Evolutionary conservation across 495 filamentous ascomycete genomes (phyloP).

Genomic region (Trichoderma orchidacearum): DNA sequence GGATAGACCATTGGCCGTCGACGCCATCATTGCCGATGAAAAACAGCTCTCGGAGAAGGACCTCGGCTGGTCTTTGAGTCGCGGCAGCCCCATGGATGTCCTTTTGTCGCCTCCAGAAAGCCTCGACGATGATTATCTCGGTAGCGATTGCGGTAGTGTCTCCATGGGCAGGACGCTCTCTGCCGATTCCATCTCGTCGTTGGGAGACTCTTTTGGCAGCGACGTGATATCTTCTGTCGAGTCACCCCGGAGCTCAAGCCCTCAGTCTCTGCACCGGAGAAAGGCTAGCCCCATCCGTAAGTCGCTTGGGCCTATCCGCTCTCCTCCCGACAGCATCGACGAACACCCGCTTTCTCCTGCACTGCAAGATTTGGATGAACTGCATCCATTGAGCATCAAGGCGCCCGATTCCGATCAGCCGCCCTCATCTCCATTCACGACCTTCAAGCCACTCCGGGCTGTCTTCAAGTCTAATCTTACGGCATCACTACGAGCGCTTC

Average conservation of each 20-base stretch:
- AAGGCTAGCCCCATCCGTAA: constrained; percentile 22
- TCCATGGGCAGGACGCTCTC: constrained; percentile 30
- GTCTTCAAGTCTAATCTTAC: constrained; percentile 91
- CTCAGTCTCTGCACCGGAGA: constrained; percentile 4
- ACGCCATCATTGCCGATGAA: constrained; percentile 26
- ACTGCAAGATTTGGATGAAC: constrained; percentile 17
- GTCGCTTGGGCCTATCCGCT: constrained; percentile 28
- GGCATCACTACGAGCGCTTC: constrained; percentile 75
- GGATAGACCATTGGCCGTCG: constrained; percentile 32
- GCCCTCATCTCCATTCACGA: constrained; percentile 4
- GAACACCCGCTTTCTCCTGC: constrained; percentile 31
- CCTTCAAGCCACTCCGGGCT: constrained; percentile 27
- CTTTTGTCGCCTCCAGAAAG: constrained; percentile 42
- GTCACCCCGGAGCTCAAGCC: constrained; percentile 12
- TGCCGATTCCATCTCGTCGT: constrained; percentile 33
- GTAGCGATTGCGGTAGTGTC: constrained; percentile 31
- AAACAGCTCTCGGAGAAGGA: constrained; percentile 36
- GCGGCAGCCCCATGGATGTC: constrained; percentile 31
- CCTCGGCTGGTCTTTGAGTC: constrained; percentile 28
- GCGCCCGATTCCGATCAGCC: background rate
- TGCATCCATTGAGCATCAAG: constrained; percentile 17
- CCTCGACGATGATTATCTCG: constrained; percentile 20
- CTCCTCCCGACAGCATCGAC: constrained; percentile 21
- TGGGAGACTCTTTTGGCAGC: constrained; percentile 25
- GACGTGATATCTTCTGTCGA: constrained; percentile 25